Conservation (phyloP, 305 asterid genomes). For the Rubia peregrina region DNA sequence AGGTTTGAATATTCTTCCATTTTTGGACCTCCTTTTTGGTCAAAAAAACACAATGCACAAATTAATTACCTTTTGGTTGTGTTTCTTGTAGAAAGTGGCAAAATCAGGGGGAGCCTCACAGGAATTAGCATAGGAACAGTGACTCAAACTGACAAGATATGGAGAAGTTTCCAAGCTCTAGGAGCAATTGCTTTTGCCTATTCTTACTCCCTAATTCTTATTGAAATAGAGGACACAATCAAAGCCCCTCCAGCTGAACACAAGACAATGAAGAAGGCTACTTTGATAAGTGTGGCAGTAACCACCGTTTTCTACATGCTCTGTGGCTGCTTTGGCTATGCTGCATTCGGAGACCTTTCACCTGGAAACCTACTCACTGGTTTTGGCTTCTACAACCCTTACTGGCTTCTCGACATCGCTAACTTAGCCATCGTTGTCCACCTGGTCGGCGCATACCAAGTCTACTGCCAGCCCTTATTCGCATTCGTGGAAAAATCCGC, state of each 20-base stretch:
- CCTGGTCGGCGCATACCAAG: constrained; percentile 82
- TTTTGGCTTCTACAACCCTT: constrained; percentile 73
- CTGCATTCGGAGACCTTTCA: constrained; percentile 75
- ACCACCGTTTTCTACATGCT: constrained; percentile 83
- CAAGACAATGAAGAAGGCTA: constrained; percentile 84
- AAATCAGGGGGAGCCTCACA: constrained; percentile 57
- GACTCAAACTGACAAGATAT: constrained; percentile 54
- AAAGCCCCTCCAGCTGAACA: constrained; percentile 77
- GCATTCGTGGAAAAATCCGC: constrained; percentile 69
- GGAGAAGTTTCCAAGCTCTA: constrained; percentile 84
- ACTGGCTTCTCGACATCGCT: constrained; percentile 85
- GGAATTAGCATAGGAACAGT: constrained; percentile 68
- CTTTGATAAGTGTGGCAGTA: constrained; percentile 50
- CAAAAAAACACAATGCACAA: not conserved
- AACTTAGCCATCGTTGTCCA: constrained; percentile 73
- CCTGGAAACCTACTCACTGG: constrained; percentile 84
- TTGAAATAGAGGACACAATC: constrained; percentile 83
- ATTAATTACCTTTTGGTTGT: not conserved
- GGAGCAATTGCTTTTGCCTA: constrained; percentile 93
- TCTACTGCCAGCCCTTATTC: constrained; percentile 75
- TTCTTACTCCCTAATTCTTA: constrained; percentile 80
- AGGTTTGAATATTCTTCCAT: constrained; percentile 33
- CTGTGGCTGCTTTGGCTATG: constrained; percentile 84
- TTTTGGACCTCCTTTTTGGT: not conserved
- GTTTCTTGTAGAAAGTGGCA: constrained; percentile 40